These are phyloP conservation scores for Iris pallida DNA, from an alignment of 116 monocot genomes.

Conservation along the genomic window DNA sequence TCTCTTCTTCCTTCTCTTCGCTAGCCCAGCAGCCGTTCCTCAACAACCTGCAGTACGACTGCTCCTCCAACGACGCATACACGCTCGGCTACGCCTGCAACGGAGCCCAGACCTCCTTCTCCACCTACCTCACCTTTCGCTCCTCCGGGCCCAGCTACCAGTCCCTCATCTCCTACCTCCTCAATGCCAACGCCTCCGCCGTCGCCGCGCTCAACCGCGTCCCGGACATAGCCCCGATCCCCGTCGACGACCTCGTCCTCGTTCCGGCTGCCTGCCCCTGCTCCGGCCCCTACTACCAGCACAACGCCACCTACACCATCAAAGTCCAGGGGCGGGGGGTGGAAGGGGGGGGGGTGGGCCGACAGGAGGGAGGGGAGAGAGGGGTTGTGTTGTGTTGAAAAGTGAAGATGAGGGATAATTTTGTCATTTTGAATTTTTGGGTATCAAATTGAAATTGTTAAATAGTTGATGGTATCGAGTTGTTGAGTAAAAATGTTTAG, in stretches of 20 bases:
- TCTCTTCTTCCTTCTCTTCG: neutral
- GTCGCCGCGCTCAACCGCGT: constrained; percentile 13
- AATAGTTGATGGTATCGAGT: no score
- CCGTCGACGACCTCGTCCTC: constrained; percentile 17
- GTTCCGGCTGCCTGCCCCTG: constrained; percentile 54
- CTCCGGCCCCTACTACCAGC: constrained; percentile 43
- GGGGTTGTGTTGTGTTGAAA: no score
- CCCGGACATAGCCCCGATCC: neutral
- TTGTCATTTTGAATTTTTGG: no score
- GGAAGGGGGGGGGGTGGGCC: no score
- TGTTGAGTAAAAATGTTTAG: no score
- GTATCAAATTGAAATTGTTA: no score
- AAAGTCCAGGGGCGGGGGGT: neutral
- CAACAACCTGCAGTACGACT: neutral
- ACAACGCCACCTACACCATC: constrained; percentile 35
- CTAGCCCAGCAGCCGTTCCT: neutral
- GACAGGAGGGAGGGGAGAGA: no score
- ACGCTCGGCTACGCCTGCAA: constrained; percentile 8
- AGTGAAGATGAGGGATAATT: no score
- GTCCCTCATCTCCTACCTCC: constrained; percentile 25
- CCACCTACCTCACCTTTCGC: constrained; percentile 8
- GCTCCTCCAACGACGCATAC: neutral
- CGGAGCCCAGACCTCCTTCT: neutral
- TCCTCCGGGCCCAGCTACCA: neutral
- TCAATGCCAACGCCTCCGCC: constrained; percentile 15